Base-by-base conservation (phyloP, 768 basidiomycete genomes). In the Tylopilus vinaceipallidus region DNA sequence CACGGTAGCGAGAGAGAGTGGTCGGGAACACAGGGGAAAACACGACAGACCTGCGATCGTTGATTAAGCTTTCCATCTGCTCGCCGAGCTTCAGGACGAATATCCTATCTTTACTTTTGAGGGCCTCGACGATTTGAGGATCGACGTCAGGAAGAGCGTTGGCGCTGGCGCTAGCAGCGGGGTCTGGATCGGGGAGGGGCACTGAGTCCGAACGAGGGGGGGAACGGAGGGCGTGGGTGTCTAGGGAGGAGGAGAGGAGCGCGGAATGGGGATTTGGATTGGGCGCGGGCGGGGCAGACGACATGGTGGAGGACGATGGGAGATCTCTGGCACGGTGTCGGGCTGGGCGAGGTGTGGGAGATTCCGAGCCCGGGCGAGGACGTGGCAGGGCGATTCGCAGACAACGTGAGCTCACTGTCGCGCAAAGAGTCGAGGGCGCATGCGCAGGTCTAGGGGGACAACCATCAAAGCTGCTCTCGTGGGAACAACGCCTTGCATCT, bases 21-120 rank as follows among this genome's bases (percentile, higher is more conserved):
- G 19, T n/a, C n/a, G n/a, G n/a, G n/a, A n/a, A n/a, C 4, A 19
- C 6, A 12, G 22, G 14, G 42, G 30, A 46, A 50, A 45, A 45
- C 29, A 45, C 22, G 40, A 77, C 84, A 50, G 54, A 87, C 89
- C 79, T 82, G 60, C 77, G 80, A 65, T 91, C 89, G 52, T 70
- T 78, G 61, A 93, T 88, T 63, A 93, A 76, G 43, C 72, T 69
- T 71, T 93, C 91, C 81, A 93, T 88, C 56, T 74, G 76, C 72
- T 93, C 91, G 50, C 88, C 91, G n/a, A 93, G 78, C 74, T 88
- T 91, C 60, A 93, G 73, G 40, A 93, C 89, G 67, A 84, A 93
- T 54, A 93, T 76, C 63, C 91, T 79, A 69, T 93, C 91, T 73
- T 93, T 93, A 77, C 84, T 85, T 69, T 76, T 82, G 55, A 93